phyloP scores from a whole-genome alignment of 257 asterid species.

The Ehretia macrophylla region DNA sequence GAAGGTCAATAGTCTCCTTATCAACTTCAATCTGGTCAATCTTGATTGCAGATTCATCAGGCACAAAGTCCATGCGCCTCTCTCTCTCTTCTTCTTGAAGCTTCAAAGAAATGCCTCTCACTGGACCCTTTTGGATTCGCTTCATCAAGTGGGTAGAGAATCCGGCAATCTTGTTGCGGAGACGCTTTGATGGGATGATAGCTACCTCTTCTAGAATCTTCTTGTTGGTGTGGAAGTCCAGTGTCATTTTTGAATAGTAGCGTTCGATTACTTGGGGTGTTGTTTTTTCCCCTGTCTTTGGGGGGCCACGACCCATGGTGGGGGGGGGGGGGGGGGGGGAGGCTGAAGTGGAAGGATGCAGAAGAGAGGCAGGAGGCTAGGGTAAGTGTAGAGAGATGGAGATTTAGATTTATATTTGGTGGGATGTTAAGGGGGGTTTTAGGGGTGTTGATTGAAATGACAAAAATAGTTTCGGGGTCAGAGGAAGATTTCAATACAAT shows the following conservation, averaged over 20 bases:
- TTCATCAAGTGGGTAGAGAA: constrained; percentile 53
- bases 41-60: constrained; percentile 48
- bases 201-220: constrained; percentile 48
- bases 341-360: too few relatives aligned
- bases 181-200: constrained; percentile 48
- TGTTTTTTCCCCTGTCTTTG: constrained; percentile 47
- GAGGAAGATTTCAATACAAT: too few relatives aligned
- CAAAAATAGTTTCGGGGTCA: too few relatives aligned
- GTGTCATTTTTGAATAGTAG: constrained; percentile 43
- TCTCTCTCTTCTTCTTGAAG: constrained; percentile 56
- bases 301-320: constrained; percentile 42
- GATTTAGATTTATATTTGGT: too few relatives aligned
- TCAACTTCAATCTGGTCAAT: constrained; percentile 43
- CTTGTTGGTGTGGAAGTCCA: constrained; percentile 53
- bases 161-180: constrained; percentile 57
- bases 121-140: constrained; percentile 53
- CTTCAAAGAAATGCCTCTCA: constrained; percentile 47
- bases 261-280: constrained; percentile 42
- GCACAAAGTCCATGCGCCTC: constrained; percentile 56
- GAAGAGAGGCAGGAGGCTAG: too few relatives aligned
- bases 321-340: constrained; percentile 18
- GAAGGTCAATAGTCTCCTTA: constrained; percentile 43
- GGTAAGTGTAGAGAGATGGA: too few relatives aligned
- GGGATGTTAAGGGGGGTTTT: too few relatives aligned
- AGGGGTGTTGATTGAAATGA: too few relatives aligned